Evolutionary conservation across 2,329 filamentous ascomycete species (phyloP).

Genomic region (Tympanopsis confertula): DNA sequence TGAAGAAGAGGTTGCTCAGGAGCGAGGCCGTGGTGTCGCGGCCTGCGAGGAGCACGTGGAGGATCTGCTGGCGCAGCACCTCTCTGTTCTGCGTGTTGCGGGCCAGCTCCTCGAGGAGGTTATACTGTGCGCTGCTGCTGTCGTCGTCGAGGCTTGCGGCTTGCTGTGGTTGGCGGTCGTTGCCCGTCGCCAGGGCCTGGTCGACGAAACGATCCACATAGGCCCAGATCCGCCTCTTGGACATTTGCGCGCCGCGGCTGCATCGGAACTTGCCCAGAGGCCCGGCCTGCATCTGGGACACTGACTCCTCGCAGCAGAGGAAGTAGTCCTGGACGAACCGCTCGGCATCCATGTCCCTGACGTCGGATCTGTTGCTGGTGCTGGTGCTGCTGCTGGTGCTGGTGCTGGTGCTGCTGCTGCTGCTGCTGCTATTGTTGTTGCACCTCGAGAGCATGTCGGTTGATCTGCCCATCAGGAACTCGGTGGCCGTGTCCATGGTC

Average conservation of each 20-base stretch:
- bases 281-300: slow-evolving; percentile 1
- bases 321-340: slow-evolving; percentile 4
- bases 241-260: slow-evolving; percentile 12
- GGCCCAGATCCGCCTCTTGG: slow-evolving; percentile 14
- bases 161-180: slow-evolving; percentile 9
- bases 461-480: slow-evolving; percentile 43
- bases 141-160: slow-evolving; percentile 9
- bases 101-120: slow-evolving; percentile 39
- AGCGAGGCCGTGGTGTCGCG: slow-evolving; percentile 27
- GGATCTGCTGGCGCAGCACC: slow-evolving; percentile 19
- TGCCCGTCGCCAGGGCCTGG: slow-evolving; percentile 11
- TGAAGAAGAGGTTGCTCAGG: slow-evolving; percentile 18
- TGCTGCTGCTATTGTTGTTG: neutral
- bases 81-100: slow-evolving; percentile 26
- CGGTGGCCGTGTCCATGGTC: slow-evolving; percentile 43
- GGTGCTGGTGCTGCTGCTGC: slow-evolving; percentile 1
- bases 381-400: neutral
- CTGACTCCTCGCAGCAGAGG: slow-evolving; percentile 5
- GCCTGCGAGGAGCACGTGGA: slow-evolving; percentile 23
- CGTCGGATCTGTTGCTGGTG: slow-evolving; percentile 14
- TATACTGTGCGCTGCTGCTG: slow-evolving; percentile 18
- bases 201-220: slow-evolving; percentile 33
- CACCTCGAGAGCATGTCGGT: slow-evolving; percentile 15
- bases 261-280: slow-evolving; percentile 9
- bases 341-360: slow-evolving; percentile 1